These are phyloP conservation scores for Crithidia thermophila DNA, from an alignment of 208 protist genomes.

Conservation along the genomic window DNA sequence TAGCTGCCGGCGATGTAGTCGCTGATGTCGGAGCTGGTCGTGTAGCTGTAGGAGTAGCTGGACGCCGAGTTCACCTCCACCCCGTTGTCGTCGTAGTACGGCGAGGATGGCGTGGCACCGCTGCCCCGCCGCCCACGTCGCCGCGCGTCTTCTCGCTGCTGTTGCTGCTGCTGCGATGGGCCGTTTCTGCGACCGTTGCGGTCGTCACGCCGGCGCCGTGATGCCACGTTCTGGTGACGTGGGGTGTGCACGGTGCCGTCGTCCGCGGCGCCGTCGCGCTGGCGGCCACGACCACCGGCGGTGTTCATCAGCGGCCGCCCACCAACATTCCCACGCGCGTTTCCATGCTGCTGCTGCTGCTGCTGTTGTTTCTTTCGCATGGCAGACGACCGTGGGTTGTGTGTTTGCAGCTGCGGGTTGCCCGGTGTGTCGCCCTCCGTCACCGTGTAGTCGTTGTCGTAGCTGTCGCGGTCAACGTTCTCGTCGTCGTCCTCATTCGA, in stretches of 20 bases:
- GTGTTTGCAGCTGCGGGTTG: conserved; percentile 59
- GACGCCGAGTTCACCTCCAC: conserved; percentile 17
- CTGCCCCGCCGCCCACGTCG: background rate
- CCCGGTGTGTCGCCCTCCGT: conserved; percentile 31
- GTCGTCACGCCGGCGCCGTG: too few species aligned
- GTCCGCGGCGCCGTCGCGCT: background rate
- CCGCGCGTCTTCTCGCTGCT: conserved; percentile 4
- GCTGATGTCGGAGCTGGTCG: conserved; percentile 26
- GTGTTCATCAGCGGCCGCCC: conserved; percentile 2
- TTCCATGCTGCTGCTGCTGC: background rate
- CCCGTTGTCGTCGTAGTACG: conserved; percentile 7
- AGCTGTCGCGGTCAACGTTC: background rate
- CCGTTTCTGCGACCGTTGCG: too few species aligned
- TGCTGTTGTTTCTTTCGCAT: background rate
- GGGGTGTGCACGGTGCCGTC: conserved; percentile 6
- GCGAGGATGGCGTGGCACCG: background rate
- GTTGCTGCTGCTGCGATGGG: conserved; percentile 15
- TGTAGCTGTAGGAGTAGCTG: conserved; percentile 32
- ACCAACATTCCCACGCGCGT: too few species aligned
- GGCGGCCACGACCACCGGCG: background rate
- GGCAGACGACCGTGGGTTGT: conserved; percentile 36
- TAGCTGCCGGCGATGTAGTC: conserved; percentile 28
- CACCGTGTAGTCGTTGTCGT: background rate
- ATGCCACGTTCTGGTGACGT: background rate
- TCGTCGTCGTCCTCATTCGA: conserved; percentile 10